Conservation (phyloP, 352 stramenopile genomes). For the Aphanomyces stellatus region DNA sequence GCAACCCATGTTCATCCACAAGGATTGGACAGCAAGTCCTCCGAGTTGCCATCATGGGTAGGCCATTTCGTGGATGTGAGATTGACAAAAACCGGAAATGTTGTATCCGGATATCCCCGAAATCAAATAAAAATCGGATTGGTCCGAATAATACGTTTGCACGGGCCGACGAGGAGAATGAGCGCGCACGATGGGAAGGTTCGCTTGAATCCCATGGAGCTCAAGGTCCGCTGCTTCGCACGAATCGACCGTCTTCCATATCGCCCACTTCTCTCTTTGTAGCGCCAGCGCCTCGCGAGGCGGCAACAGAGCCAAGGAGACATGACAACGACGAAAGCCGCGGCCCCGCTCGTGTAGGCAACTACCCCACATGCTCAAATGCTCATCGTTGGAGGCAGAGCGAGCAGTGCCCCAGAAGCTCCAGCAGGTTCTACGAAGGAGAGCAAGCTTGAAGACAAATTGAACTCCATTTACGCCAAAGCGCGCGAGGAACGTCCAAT, state of each 20-base stretch:
- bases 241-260: too few species aligned
- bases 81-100: too few species aligned
- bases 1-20: too few species aligned
- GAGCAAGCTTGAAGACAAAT: background rate
- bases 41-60: too few species aligned
- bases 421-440: background rate
- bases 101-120: too few species aligned
- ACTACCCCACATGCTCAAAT: background rate
- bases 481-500: background rate
- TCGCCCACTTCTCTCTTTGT: background rate
- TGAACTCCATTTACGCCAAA: slow-evolving; percentile 10
- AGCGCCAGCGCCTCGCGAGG: slow-evolving; percentile 12
- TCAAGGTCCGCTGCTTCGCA: slow-evolving; percentile 1
- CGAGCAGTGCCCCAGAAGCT: background rate
- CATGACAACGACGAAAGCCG: background rate
- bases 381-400: background rate
- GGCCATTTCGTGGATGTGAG: too few species aligned
- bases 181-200: background rate
- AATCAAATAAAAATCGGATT: too few species aligned
- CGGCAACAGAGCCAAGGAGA: background rate
- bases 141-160: background rate
- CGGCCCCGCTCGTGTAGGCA: background rate
- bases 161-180: background rate
- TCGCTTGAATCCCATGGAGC: slow-evolving; percentile 9
- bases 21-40: too few species aligned